Evolutionary conservation across 208 protist species (phyloP), one percentile per base, ranked within the genome.

Genomic region (Blechomonas ayalai): DNA sequence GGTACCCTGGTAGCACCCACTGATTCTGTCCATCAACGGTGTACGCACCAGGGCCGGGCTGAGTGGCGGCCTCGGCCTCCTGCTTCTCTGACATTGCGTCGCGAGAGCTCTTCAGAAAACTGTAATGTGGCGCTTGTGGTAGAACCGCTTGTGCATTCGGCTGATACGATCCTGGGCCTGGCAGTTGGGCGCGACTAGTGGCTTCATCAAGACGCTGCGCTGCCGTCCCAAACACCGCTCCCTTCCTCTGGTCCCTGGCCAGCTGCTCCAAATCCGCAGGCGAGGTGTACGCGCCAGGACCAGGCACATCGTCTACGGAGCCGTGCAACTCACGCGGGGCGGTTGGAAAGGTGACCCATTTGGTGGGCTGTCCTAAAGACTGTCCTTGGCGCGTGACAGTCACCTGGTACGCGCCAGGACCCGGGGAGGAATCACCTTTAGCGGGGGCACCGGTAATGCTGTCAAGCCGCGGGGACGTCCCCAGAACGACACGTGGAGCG

Each of bases 401-500:
- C 3, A 71, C 52, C 4, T 70, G 61, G 51, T 80, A 80, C 28
- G 59, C 66, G 8, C 72, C 72, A 3, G 72, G 71, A 8, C 71
- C 67, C 6, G 66, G 58, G 13, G 34, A 20, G 37, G 13, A 16
- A 23, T 56, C 8, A 10, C 41, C 29, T 24, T 23, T 22, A 2
- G 26, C 40, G 7, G 4, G 13, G 20, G 9, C 36, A 31, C 40
- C 34, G 7, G 33, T 32, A 28, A n/a, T 36, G 18, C 22, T 20
- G 23, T 4, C 15, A 8, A 15, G 44, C 13, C 40, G 54, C 13
- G 54, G 20, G 25, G 54, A 35, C 8, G 54, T 41, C 29, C 54
- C 54, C 16, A 61, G 47, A n/a, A 57, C 50, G 4, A 35, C 50
- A 4, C 33, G 13, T 4, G 12, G 16, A 8, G 9, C 37, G 0